Conservation (phyloP, 2,329 filamentous ascomycete species). For the Hypoxylon rubiginosum region DNA sequence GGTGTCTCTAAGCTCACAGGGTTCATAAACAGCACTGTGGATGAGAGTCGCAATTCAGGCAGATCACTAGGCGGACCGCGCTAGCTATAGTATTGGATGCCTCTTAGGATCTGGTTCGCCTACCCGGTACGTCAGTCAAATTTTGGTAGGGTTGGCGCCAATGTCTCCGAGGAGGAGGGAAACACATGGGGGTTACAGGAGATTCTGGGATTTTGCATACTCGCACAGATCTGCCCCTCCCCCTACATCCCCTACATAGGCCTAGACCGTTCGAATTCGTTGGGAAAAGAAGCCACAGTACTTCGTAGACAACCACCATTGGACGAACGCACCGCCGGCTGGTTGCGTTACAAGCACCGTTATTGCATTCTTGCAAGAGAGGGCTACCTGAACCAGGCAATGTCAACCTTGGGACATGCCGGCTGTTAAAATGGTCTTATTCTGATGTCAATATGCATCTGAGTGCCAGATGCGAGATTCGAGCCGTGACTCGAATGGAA, state of each 20-base stretch:
- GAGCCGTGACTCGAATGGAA: background rate
- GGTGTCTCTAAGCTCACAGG: constrained; percentile 16
- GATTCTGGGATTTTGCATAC: background rate
- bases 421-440: constrained; percentile 27
- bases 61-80: constrained; percentile 33
- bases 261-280: constrained; percentile 26
- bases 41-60: constrained; percentile 27
- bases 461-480: background rate
- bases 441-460: constrained; percentile 41
- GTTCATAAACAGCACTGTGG: constrained; percentile 1
- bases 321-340: background rate
- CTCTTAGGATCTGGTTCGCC: constrained; percentile 21
- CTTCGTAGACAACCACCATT: background rate
- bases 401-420: constrained; percentile 8
- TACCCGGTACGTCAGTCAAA: constrained; percentile 8
- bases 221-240: constrained; percentile 23
- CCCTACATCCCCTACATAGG: constrained; percentile 1
- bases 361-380: background rate
- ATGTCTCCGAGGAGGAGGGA: background rate
- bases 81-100: constrained; percentile 29
- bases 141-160: constrained; percentile 3
- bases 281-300: constrained; percentile 4
- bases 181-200: constrained; percentile 13
- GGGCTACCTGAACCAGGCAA: constrained; percentile 4
- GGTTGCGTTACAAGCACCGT: constrained; percentile 13